Conservation (phyloP, 306 rosid genomes). For the Glycine soja region DNA sequence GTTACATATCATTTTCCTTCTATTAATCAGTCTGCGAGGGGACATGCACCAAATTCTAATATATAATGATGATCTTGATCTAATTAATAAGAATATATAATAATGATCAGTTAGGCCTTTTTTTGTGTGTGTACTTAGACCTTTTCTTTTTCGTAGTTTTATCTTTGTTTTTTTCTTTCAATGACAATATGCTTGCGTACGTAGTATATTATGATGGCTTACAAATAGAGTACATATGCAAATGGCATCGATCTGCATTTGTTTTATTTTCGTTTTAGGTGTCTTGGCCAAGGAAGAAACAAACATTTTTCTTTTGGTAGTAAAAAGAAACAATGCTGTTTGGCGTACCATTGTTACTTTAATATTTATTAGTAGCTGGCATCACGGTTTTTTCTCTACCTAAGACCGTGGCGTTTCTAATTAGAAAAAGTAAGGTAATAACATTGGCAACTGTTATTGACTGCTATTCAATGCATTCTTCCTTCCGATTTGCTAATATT, state of each 20-base stretch:
- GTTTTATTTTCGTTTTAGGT: conserved; percentile 20
- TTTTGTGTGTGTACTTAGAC: neutral
- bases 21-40: neutral
- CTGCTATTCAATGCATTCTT: conserved; percentile 13
- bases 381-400: conserved; percentile 7
- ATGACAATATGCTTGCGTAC: conserved; percentile 13
- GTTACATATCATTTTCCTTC: neutral
- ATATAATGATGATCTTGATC: no score
- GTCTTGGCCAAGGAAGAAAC: conserved; percentile 1
- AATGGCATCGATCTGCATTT: conserved; percentile 28
- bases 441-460: conserved; percentile 3
- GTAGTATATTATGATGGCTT: neutral
- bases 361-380: conserved; percentile 20
- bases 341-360: neutral
- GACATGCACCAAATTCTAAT: neutral
- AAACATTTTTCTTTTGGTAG: neutral
- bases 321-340: conserved; percentile 24
- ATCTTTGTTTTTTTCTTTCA: neutral
- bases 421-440: neutral
- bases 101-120: neutral
- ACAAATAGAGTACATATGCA: conserved; percentile 15
- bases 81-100: no score
- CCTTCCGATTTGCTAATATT: neutral
- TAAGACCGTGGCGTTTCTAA: neutral
- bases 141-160: neutral